Evolutionary conservation across 345 rosid genomes (phyloP), one percentile per base, ranked within the genome.

Genomic region (Erysimum cheiranthoides): DNA sequence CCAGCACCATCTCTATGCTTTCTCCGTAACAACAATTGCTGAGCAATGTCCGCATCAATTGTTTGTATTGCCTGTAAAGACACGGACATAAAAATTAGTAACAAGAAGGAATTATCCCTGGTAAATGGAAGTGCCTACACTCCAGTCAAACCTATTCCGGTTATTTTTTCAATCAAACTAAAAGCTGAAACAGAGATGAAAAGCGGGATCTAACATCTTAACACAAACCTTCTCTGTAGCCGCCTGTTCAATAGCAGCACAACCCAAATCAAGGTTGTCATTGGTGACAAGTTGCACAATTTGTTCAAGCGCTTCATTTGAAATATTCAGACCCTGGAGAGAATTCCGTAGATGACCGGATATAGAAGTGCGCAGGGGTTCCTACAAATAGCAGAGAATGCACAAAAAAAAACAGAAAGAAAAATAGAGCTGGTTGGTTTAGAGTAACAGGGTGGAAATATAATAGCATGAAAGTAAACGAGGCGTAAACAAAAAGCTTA

Each of bases 221-320:
- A 47, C 51, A 32, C 71, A 27, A 72, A 94, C 99, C 99, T 92
- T 92, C 21, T 92, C 98, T 10, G 99, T 90, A 58, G 97, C 97
- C 70, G 97, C 97, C 73, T 90, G 97, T 81, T 95, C 99, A 77
- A 95, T 95, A 63, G 89, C 86, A 25, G 99, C 99, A 90, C 99
- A 95, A n/a, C 99, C 97, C 66, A 95, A 87, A 80, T 95, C 99
- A 79, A 95, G 99, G 83, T 95, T 95, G 84, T 95, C 99, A 83
- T 95, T 95, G 59, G 98, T 92, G 58, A 87, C 98, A 73, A 95
- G 93, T 73, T 86, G 97, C 83, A 95, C 97, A 62, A 96, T 90
- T 81, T 90, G 97, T 67, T 95, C 99, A 38, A 92, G 84, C 46
- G 86, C 80, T 8, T 95, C 99, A 77, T 78, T 85, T 5, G 87